These are phyloP conservation scores for Xylariaceae sp. DNA, from an alignment of 2,329 filamentous ascomycete genomes.

Conservation along the genomic window DNA sequence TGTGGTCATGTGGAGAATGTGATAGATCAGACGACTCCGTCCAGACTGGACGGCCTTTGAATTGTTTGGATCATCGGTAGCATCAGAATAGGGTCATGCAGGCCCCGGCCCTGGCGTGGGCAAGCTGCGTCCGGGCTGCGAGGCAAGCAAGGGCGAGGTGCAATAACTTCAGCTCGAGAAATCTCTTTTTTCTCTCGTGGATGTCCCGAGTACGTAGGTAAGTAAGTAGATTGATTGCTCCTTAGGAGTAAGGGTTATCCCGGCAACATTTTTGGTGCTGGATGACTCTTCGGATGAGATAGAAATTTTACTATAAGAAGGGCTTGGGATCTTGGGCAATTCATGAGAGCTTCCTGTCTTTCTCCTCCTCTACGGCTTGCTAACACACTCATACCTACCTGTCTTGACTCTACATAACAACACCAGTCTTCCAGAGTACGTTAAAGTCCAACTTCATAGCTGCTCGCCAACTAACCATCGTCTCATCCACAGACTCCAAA, in stretches of 20 bases:
- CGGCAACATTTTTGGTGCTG: neutral
- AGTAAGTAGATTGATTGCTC: constrained; percentile 2
- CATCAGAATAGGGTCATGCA: constrained; percentile 21
- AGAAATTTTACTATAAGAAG: constrained; percentile 3
- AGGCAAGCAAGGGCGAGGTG: constrained; percentile 7
- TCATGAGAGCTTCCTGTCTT: neutral
- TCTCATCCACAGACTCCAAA: neutral
- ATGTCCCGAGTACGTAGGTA: neutral
- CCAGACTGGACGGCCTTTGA: constrained; percentile 7
- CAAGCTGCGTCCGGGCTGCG: constrained; percentile 25
- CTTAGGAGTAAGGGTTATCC: constrained; percentile 4
- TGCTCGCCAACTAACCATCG: neutral
- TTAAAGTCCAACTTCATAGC: neutral
- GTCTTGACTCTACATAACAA: neutral
- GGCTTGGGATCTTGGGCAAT: neutral
- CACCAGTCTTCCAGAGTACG: neutral
- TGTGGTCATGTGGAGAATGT: constrained; percentile 19
- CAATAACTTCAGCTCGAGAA: constrained; percentile 1
- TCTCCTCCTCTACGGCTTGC: neutral
- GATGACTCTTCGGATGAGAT: neutral
- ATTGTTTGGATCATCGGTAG: constrained; percentile 19
- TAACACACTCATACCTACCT: neutral
- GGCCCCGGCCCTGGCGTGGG: constrained; percentile 21
- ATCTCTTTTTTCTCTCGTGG: neutral
- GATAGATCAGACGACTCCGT: constrained; percentile 24